Conservation (phyloP, 169 alveolate species). For the Plasmodium malariae region DNA sequence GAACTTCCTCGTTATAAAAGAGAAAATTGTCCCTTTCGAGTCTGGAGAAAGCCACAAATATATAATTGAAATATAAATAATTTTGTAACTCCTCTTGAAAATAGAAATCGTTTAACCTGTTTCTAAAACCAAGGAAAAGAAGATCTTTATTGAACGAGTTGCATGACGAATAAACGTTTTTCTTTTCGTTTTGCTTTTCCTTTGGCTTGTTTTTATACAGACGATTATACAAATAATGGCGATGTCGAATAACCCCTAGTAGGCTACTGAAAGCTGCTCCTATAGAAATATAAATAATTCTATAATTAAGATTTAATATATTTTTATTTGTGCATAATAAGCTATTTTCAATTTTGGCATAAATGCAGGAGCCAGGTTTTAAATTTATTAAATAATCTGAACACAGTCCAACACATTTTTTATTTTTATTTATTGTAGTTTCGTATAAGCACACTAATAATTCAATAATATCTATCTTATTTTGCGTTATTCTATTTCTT, state of each 20-base stretch:
- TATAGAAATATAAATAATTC: slow-evolving; percentile 56
- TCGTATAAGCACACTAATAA: slow-evolving; percentile 55
- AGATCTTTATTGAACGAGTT: slow-evolving; percentile 12
- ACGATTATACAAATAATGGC: slow-evolving; percentile 16
- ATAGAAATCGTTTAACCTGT: slow-evolving; percentile 36
- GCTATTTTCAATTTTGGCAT: slow-evolving; percentile 52
- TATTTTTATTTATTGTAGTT: slow-evolving; percentile 39
- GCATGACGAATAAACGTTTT: background rate
- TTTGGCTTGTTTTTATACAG: background rate
- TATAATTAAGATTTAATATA: slow-evolving; percentile 31
- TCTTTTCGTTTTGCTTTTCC: background rate
- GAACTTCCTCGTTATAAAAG: background rate
- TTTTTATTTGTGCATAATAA: slow-evolving; percentile 45
- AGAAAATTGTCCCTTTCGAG: slow-evolving; percentile 5
- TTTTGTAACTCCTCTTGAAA: slow-evolving; percentile 13
- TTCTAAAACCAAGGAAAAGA: slow-evolving; percentile 50
- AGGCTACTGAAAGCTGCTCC: slow-evolving; percentile 74
- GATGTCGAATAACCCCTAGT: slow-evolving; percentile 15
- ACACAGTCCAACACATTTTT: slow-evolving; percentile 59
- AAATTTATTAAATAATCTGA: slow-evolving; percentile 57
- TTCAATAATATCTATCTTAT: slow-evolving; percentile 22
- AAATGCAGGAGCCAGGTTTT: slow-evolving; percentile 41
- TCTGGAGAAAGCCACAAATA: slow-evolving; percentile 58
- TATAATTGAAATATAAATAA: slow-evolving; percentile 26
- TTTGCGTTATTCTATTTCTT: background rate